Percentiles rank a stretch among this genome's conserved stretches.
phyloP scores from a whole-genome alignment of 352 stramenopile species.

The Pythium diclinum region DNA sequence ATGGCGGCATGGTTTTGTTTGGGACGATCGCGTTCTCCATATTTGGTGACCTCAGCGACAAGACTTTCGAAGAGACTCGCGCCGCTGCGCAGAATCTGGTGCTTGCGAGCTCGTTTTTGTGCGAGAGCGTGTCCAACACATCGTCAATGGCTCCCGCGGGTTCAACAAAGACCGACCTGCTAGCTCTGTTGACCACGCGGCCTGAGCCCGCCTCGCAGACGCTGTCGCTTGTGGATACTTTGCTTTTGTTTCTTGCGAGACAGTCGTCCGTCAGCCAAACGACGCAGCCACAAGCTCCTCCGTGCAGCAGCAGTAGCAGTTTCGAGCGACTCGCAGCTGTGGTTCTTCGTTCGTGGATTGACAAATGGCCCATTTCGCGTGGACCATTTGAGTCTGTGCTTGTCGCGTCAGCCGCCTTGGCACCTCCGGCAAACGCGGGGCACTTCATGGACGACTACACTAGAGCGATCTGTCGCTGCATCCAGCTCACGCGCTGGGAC shows the following conservation, averaged over 20 bases:
- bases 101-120: conserved; percentile 30
- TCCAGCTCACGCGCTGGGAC: conserved; percentile 42
- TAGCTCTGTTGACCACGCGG: neutral
- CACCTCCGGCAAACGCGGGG: neutral
- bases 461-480: conserved; percentile 24
- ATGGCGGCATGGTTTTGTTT: conserved; percentile 27
- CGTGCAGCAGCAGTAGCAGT: conserved; percentile 6
- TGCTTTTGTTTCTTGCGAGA: conserved; percentile 15
- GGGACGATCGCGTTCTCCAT: conserved; percentile 22
- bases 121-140: conserved; percentile 12
- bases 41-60: conserved; percentile 7
- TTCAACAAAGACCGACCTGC: neutral
- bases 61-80: neutral
- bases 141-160: neutral
- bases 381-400: conserved; percentile 15
- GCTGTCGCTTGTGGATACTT: conserved; percentile 18
- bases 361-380: conserved; percentile 25
- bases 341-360: conserved; percentile 19
- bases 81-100: conserved; percentile 30
- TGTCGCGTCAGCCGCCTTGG: neutral
- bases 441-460: neutral
- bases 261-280: too few relatives aligned
- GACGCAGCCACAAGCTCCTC: neutral
- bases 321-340: conserved; percentile 29
- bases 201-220: neutral